Conservation (phyloP, 345 rosid species). For the Conringia planisiliqua region DNA sequence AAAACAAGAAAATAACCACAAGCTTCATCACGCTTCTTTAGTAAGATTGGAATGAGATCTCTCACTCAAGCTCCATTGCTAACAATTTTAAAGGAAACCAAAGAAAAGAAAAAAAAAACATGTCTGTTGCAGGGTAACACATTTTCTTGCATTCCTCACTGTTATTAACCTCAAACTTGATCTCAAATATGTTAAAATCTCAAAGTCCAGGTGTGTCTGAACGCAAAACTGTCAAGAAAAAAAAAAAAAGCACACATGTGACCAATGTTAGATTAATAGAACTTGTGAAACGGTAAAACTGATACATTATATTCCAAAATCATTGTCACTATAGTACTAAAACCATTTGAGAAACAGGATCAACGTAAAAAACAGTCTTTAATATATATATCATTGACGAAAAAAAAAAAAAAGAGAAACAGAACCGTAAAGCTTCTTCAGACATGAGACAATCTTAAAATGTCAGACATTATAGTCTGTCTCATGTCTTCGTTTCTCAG, state of each 20-base stretch:
- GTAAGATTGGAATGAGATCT: neutral
- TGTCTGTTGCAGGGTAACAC: neutral
- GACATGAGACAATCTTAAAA: neutral
- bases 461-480: neutral
- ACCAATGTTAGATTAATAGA: neutral
- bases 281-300: neutral
- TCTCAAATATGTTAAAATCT: neutral
- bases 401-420: no score
- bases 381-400: no score
- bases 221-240: slow-evolving; percentile 19
- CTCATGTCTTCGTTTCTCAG: neutral
- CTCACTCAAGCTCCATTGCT: slow-evolving; percentile 5
- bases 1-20: neutral
- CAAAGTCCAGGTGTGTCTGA: slow-evolving; percentile 27
- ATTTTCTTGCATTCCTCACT: neutral
- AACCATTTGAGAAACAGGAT: neutral
- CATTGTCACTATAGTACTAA: neutral
- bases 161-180: neutral
- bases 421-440: no score
- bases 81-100: neutral
- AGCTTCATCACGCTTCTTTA: neutral
- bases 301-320: neutral
- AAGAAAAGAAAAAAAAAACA: neutral
- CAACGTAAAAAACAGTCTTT: no score
- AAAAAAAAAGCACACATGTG: neutral